Evolutionary conservation across 2,329 filamentous ascomycete genomes (phyloP), one percentile per base, ranked within the genome.

Genomic region (Coniochaeta ligniaria): DNA sequence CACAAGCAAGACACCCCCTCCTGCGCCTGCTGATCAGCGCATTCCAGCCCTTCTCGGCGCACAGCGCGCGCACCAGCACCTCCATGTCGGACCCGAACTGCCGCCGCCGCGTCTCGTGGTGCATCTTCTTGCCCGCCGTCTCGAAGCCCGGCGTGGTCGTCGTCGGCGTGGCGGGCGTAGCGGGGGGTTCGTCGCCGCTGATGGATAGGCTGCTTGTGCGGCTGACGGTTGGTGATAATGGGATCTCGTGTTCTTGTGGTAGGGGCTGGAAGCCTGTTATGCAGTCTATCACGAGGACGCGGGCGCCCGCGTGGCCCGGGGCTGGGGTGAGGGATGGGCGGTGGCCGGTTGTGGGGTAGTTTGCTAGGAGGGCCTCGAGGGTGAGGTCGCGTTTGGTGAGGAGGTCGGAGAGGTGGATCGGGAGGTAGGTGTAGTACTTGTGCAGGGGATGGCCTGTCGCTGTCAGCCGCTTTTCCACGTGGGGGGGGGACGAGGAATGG

Each of bases 41-140:
- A 70, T 92, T 89, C 80, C 87, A 87, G 2, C 90, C 90, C 65
- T 82, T 85, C 68, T 90, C 85, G 0, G 89, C 87, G 70, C 90
- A 93, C 65, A 91, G 79, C 1, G 89, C 89, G 57, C 90, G 78
- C 1, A 87, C 87, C 59, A 93, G 74, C 9, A 92, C 80, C 72
- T 92, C 88, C 69, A 89, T 77, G 66, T 88, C 85, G 14, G 84
- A 87, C 1, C 83, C 83, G 60, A 83, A 84, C 43, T 85, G 82
- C 26, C 86, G 76, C 62, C 80, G 76, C 28, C 82, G 74, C 3
- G 82, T 82, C 69, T 83, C 82, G 43, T 82, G 77, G 65, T 81
- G 80, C 81, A 84, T 84, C 66, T 80, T 78, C 35, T 76, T 74
- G 17, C 77, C 76, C 2, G 79, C 76, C 31, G 74, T 74, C 65